Conservation (phyloP, 768 basidiomycete species). For the Astraeus odoratus region DNA sequence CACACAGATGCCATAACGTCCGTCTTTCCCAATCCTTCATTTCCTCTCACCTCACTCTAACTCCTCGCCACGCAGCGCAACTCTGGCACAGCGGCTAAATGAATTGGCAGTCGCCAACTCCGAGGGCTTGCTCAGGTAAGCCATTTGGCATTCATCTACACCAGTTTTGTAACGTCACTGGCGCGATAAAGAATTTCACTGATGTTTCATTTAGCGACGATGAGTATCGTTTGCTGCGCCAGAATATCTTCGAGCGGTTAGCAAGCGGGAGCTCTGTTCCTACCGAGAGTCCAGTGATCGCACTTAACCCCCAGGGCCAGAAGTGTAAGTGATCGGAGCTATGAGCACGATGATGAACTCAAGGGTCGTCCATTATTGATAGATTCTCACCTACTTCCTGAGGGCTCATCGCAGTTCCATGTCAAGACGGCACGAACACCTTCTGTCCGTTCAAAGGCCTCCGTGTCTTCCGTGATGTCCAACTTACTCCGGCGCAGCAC, state of each 20-base stretch:
- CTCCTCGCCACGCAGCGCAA: constrained; percentile 40
- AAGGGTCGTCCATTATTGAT: not conserved
- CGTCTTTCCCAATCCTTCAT: constrained; percentile 19
- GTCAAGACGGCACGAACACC: constrained; percentile 36
- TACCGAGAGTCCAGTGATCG: constrained; percentile 56
- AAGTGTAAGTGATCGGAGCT: constrained; percentile 6
- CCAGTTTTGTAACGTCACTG: not conserved
- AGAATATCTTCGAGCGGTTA: constrained; percentile 79
- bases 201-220: constrained; percentile 52
- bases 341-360: constrained; percentile 2
- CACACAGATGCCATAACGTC: constrained; percentile 52
- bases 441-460: constrained; percentile 47
- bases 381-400: constrained; percentile 16
- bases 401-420: constrained; percentile 21
- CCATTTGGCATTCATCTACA: constrained; percentile 5
- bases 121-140: constrained; percentile 72
- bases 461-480: constrained; percentile 44
- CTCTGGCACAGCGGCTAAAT: constrained; percentile 73
- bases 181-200: constrained; percentile 1
- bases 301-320: constrained; percentile 35
- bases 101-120: constrained; percentile 77
- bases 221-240: constrained; percentile 77
- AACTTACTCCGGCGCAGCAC: constrained; percentile 44
- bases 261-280: constrained; percentile 52
- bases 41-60: constrained; percentile 4